Base-by-base conservation (phyloP, 441 rosid species). In the Eutrema salsugineum region DNA sequence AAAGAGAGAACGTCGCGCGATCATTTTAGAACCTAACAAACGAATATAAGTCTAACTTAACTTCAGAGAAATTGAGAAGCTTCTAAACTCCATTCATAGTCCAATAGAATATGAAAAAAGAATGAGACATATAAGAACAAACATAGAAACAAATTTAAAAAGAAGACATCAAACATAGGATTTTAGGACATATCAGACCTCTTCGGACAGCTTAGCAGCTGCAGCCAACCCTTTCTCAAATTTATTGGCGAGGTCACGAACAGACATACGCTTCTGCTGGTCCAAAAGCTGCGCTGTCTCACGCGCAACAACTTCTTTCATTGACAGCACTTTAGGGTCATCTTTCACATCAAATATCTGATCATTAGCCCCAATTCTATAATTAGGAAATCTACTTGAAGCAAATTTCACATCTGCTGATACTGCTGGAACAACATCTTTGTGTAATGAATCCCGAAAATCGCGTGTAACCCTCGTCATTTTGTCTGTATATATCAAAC, bases 201-300 rank as follows among this genome's bases (percentile, higher is more conserved):
- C 99, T 70, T 91, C 94, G 8, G 99, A 93, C 67, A 93, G 74
- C 83, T 93, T 95, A 58, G 98, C 92, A 72, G 97, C 98, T 36
- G 95, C 93, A 77, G 96, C 94, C 84, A 95, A 80, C 2, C 94
- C 98, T 82, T 80, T 91, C 81, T 95, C 99, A 6, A 95, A 95
- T 82, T 93, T 95, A 57, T 82, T 83, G n/a, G 98, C 87, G n/a
- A 95, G 98, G 63, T 93, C 98, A 53, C 99, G 98, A 67, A 93
- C 96, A 11, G 97, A 93, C 63, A 93, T 84, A 64, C 98, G 93
- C 24, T 89, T 87, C 70, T 95, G 97, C 89, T 93, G 99, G 73
- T 94, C 99, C 83, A 90, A 64, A 19, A 94, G 85, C 74, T 81
- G 79, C 0, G 98, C 91, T 40, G 97, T 94, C 86, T 95, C 98